phyloP scores from a whole-genome alignment of 1,139 yeast species.

The Tardiomyces depauwii region DNA sequence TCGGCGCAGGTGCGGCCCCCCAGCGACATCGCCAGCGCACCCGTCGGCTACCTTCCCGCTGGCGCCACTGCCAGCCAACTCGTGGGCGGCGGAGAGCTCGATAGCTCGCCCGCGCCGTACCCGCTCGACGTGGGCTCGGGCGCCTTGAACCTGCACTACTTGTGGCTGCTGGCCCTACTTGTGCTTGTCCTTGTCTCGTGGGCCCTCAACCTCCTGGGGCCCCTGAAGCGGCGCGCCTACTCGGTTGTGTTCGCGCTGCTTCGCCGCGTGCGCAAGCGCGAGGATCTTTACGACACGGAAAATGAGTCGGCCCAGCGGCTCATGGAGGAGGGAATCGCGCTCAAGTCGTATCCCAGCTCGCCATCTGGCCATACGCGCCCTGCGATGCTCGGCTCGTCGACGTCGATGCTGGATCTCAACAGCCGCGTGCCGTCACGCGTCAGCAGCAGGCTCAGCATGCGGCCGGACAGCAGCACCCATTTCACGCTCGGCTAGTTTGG shows the following conservation, averaged over 20 bases:
- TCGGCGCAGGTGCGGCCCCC: conserved; percentile 24
- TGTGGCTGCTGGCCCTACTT: background rate
- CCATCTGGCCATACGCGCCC: background rate
- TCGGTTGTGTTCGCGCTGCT: background rate
- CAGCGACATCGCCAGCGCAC: conserved; percentile 10
- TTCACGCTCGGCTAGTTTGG: background rate
- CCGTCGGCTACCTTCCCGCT: conserved; percentile 30
- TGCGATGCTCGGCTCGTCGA: background rate
- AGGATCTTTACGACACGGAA: background rate
- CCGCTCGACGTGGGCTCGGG: background rate
- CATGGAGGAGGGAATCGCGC: background rate
- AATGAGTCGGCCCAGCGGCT: background rate
- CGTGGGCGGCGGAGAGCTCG: conserved; percentile 9
- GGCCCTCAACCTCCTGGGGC: background rate
- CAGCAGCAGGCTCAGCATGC: background rate
- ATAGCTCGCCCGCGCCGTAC: conserved; percentile 1
- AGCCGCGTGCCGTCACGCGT: background rate
- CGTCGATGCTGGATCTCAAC: background rate
- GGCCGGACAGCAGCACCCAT: background rate
- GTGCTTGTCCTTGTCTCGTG: background rate
- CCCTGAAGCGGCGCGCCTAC: background rate
- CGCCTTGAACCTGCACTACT: background rate
- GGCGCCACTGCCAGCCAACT: conserved; percentile 3
- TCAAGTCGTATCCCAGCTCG: background rate
- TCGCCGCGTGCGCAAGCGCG: background rate